These are phyloP conservation scores for Stagonosporopsis chrysanthemi DNA, from an alignment of 2,329 filamentous ascomycete genomes.

Conservation along the genomic window DNA sequence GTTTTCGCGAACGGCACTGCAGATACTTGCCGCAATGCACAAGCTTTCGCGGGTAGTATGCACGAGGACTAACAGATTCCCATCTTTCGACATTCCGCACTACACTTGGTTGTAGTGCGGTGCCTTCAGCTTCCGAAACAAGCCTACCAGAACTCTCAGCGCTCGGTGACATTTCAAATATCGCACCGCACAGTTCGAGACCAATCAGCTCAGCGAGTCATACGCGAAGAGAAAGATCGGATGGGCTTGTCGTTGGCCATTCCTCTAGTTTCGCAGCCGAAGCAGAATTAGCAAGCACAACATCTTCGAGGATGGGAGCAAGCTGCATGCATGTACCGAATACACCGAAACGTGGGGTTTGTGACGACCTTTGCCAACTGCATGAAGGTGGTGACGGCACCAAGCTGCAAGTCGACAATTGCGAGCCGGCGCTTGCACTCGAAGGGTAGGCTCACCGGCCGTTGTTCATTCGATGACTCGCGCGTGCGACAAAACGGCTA, in stretches of 20 bases:
- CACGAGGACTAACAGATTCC: slow-evolving; percentile 13
- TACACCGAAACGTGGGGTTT: slow-evolving; percentile 22
- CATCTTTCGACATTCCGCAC: slow-evolving; percentile 11
- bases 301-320: not conserved
- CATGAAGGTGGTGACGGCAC: slow-evolving; percentile 41
- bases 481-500: slow-evolving; percentile 34
- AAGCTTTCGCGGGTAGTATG: slow-evolving; percentile 39
- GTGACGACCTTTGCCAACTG: slow-evolving; percentile 37
- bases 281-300: not conserved
- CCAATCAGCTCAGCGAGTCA: slow-evolving; percentile 4
- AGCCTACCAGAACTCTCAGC: slow-evolving; percentile 16
- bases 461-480: slow-evolving; percentile 40
- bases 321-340: slow-evolving; percentile 11
- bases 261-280: not conserved
- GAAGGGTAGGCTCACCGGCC: slow-evolving; percentile 29
- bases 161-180: slow-evolving; percentile 10
- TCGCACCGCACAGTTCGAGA: not conserved
- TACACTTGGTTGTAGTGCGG: slow-evolving; percentile 3
- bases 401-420: slow-evolving; percentile 29
- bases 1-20: slow-evolving; percentile 38
- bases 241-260: not conserved
- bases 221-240: not conserved
- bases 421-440: slow-evolving; percentile 42
- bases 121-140: slow-evolving; percentile 9
- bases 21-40: slow-evolving; percentile 33